Evolutionary conservation across 495 filamentous ascomycete genomes (phyloP), one percentile per base, ranked within the genome.

Genomic region (Venustampulla echinocandica): DNA sequence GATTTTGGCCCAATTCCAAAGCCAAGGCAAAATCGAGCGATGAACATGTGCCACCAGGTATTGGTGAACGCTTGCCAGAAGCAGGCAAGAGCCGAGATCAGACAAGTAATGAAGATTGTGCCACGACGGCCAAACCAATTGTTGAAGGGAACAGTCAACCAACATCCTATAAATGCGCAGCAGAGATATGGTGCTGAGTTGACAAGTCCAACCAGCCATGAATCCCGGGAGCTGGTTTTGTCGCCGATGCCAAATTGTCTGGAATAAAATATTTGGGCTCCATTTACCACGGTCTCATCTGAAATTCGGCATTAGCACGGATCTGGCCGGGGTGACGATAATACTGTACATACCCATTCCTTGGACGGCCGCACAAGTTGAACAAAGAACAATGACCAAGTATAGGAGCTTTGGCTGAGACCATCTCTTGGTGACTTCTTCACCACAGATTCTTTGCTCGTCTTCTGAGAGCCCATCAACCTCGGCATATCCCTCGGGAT

Each of bases 1-100:
- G 81, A 84, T 58, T 90, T 90, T 7, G 85, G 78, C 1, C 87
- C 87, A 45, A 93, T 87, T 1, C 83, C 87, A 30, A 92, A 70
- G 0, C 85, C 85, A 10, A 89, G 68, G 28, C 68, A 67, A 61
- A 89, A 84, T 2, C 85, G 75, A 6, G 81, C 78, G 34, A 87
- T 64, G 53, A 88, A 82, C 65, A 88, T 66, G 19, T 48, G 74
- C 75, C 72, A 79, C 84, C 84, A 90, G 0, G 75, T 79, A 46
- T 84, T 80, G 20, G 78, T 74, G 45, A 85, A 85, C 0, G 74
- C 85, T 59, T 85, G 79, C 80, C 85, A 87, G 47, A 94, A 74
- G 61, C 81, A 89, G 5, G 85, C 74, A 10, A 81, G 55, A 3
- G 81, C 79, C 10, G 75, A 77, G 50, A 84, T 72, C 10, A 73